A percentile compares a stretch with the other conserved stretches of the same genome.
phyloP scores from a whole-genome alignment of 2,329 filamentous ascomycete genomes.

The Talaromyces islandicus region DNA sequence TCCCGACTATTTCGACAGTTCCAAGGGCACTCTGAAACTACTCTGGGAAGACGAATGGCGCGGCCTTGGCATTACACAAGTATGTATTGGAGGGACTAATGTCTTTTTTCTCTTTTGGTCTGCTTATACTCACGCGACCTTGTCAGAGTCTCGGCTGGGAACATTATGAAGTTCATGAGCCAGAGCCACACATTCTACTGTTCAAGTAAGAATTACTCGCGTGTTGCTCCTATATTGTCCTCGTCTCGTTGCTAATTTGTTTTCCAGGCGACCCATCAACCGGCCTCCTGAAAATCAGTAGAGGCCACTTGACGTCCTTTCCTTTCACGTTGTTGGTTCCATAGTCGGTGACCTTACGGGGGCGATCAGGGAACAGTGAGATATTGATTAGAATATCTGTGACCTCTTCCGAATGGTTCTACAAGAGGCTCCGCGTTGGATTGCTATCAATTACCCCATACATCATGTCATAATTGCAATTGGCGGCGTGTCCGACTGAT shows the following conservation, averaged over 20 bases:
- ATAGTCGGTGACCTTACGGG: slow-evolving; percentile 6
- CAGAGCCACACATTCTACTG: slow-evolving; percentile 93
- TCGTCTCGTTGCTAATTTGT: slow-evolving; percentile 16
- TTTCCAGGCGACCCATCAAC: slow-evolving; percentile 68
- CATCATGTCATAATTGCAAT: not conserved
- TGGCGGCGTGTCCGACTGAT: not conserved
- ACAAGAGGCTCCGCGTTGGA: not conserved
- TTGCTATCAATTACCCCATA: not conserved
- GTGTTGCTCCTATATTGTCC: slow-evolving; percentile 19
- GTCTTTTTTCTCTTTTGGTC: not conserved
- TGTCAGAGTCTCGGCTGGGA: slow-evolving; percentile 92
- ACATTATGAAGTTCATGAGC: slow-evolving; percentile 98
- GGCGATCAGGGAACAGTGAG: slow-evolving; percentile 2
- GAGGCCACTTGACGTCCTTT: not conserved
- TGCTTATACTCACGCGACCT: not conserved
- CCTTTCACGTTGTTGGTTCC: slow-evolving; percentile 13
- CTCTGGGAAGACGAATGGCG: slow-evolving; percentile 99
- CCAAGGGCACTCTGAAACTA: slow-evolving; percentile 88
- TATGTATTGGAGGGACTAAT: slow-evolving; percentile 35
- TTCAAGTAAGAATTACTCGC: slow-evolving; percentile 74
- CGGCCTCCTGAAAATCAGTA: slow-evolving; percentile 58
- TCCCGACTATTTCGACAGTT: slow-evolving; percentile 83
- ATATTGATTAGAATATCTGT: not conserved
- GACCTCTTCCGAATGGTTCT: not conserved
- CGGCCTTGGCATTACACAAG: slow-evolving; percentile 93